Percentiles rank a stretch among this genome's conserved stretches.
These are phyloP conservation scores for Kluyveromyces starmeri DNA, from an alignment of 805 yeast genomes.

Conservation along the genomic window DNA sequence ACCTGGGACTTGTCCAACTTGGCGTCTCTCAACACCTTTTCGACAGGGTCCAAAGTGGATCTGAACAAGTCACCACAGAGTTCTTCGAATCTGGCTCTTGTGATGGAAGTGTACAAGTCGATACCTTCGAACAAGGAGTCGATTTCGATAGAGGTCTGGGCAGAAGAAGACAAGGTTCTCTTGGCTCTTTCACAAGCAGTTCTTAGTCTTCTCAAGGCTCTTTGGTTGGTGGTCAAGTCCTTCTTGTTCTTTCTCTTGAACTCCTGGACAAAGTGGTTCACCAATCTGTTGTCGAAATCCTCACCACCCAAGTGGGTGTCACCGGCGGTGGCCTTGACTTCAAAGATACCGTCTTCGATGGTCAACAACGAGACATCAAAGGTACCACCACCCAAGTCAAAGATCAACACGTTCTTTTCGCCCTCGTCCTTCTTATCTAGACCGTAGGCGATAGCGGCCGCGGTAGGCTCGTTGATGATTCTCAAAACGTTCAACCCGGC, in stretches of 20 bases:
- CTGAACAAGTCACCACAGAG: constrained; percentile 93
- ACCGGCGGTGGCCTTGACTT: constrained; percentile 85
- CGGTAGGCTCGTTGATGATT: constrained; percentile 92
- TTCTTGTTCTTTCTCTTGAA: constrained; percentile 98
- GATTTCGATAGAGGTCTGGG: constrained; percentile 94
- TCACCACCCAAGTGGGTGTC: constrained; percentile 96
- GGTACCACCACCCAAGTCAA: constrained; percentile 98
- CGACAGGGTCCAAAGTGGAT: constrained; percentile 92
- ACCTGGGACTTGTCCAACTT: constrained; percentile 88
- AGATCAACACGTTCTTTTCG: constrained; percentile 85
- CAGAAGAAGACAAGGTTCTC: constrained; percentile 95
- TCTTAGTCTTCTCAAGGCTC: constrained; percentile 97
- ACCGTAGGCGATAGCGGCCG: constrained; percentile 98
- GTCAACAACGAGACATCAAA: constrained; percentile 92
- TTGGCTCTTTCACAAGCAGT: constrained; percentile 99
- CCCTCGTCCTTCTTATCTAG: constrained; percentile 52
- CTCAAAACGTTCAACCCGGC: constrained; percentile 90
- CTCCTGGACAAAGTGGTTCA: constrained; percentile 85
- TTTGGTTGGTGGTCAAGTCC: constrained; percentile 86
- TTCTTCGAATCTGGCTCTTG: constrained; percentile 99
- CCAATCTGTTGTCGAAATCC: constrained; percentile 95
- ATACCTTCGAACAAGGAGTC: constrained; percentile 95
- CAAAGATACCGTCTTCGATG: constrained; percentile 93
- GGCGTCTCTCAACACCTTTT: constrained; percentile 89
- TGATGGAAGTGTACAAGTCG: constrained; percentile 94